A percentile compares a stretch with the other conserved stretches of the same genome.
Evolutionary conservation across 805 yeast genomes (phyloP).

Genomic region (Saccharomyces paradoxus): DNA sequence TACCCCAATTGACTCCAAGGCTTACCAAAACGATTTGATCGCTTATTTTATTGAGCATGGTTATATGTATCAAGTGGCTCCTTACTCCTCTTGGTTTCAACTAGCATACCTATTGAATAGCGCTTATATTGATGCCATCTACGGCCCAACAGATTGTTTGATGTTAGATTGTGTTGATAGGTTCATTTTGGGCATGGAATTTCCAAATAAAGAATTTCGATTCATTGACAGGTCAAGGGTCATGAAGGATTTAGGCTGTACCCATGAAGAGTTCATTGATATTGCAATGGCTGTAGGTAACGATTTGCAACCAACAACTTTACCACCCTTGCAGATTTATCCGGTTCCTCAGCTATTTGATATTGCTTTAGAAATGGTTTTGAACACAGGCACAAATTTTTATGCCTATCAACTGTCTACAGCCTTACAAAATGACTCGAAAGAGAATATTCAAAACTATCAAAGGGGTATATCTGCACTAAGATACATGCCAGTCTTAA

Average conservation of each 20-base stretch:
- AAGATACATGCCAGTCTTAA: slow-evolving; percentile 66
- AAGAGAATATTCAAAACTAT: slow-evolving; percentile 39
- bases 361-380: slow-evolving; percentile 33
- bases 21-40: slow-evolving; percentile 49
- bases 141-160: slow-evolving; percentile 76
- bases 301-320: slow-evolving; percentile 56
- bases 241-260: slow-evolving; percentile 50
- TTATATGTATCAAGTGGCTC: slow-evolving; percentile 68
- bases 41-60: slow-evolving; percentile 45
- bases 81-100: slow-evolving; percentile 75
- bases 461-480: slow-evolving; percentile 63
- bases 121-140: slow-evolving; percentile 60
- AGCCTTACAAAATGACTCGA: slow-evolving; percentile 30
- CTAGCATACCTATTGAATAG: slow-evolving; percentile 58
- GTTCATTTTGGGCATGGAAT: slow-evolving; percentile 65
- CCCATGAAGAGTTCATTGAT: slow-evolving; percentile 65
- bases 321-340: slow-evolving; percentile 38
- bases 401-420: slow-evolving; percentile 41
- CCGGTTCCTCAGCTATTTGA: slow-evolving; percentile 29
- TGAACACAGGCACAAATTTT: slow-evolving; percentile 36
- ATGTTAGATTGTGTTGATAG: slow-evolving; percentile 55
- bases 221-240: slow-evolving; percentile 53
- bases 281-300: slow-evolving; percentile 74
- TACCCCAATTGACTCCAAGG: slow-evolving; percentile 42
- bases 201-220: slow-evolving; percentile 54